Evolutionary conservation across 768 basidiomycete genomes (phyloP).

Genomic region (Suillus weaverae): DNA sequence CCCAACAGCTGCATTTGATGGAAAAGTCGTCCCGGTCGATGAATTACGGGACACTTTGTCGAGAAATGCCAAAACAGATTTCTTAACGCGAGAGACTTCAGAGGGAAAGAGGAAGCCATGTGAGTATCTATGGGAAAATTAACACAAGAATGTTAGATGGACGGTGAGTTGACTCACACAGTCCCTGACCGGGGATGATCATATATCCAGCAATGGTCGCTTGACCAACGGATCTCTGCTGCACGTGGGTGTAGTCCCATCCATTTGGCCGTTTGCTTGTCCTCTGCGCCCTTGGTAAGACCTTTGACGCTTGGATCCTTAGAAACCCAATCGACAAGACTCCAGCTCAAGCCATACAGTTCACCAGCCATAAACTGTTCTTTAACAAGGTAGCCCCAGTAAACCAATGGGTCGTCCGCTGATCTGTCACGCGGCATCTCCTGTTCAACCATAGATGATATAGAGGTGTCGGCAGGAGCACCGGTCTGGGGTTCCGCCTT

Average conservation of each 20-base stretch:
- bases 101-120: conserved; percentile 96
- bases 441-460: background rate
- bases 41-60: conserved; percentile 43
- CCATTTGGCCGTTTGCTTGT: conserved; percentile 93
- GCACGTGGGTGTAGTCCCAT: conserved; percentile 83
- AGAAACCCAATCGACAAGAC: conserved; percentile 85
- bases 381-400: conserved; percentile 90
- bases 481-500: background rate
- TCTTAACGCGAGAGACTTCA: conserved; percentile 69
- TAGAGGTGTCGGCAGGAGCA: conserved; percentile 4
- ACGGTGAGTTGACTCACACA: conserved; percentile 54
- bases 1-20: conserved; percentile 21
- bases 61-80: conserved; percentile 52
- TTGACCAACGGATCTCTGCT: conserved; percentile 80
- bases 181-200: conserved; percentile 95
- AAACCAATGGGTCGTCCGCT: conserved; percentile 66
- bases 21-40: conserved; percentile 29
- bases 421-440: conserved; percentile 11
- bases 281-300: conserved; percentile 80
- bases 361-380: conserved; percentile 96
- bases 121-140: conserved; percentile 61
- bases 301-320: conserved; percentile 66
- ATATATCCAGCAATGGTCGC: conserved; percentile 97
- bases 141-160: conserved; percentile 9
- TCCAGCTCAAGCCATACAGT: conserved; percentile 86